Conservation (phyloP, 805 yeast species). For the Cyberlindnera lachancei region DNA sequence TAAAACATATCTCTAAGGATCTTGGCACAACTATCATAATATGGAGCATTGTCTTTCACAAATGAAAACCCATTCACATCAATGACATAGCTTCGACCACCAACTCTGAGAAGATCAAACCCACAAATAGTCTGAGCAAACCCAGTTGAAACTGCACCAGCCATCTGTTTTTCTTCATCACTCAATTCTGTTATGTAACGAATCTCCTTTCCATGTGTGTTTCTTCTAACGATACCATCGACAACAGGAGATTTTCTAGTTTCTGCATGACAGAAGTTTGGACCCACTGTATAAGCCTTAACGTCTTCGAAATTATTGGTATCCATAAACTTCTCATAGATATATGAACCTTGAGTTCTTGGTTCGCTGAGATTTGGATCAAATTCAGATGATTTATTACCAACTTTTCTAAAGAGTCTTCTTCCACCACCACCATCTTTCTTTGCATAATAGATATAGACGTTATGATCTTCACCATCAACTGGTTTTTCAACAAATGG, state of each 20-base stretch:
- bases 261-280: slow-evolving; percentile 90
- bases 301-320: slow-evolving; percentile 98
- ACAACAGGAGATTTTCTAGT: slow-evolving; percentile 98
- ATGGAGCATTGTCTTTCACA: slow-evolving; percentile 83
- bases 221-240: slow-evolving; percentile 96
- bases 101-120: slow-evolving; percentile 84
- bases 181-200: slow-evolving; percentile 79
- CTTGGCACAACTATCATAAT: slow-evolving; percentile 76
- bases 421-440: slow-evolving; percentile 98
- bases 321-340: slow-evolving; percentile 94
- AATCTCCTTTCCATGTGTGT: slow-evolving; percentile 95
- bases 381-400: slow-evolving; percentile 93
- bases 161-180: slow-evolving; percentile 72
- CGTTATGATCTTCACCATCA: slow-evolving; percentile 98
- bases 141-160: slow-evolving; percentile 61
- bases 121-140: slow-evolving; percentile 97
- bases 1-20: slow-evolving; percentile 71
- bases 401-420: slow-evolving; percentile 87
- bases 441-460: slow-evolving; percentile 81
- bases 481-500: slow-evolving; percentile 99
- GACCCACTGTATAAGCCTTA: slow-evolving; percentile 95
- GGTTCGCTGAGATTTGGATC: slow-evolving; percentile 72
- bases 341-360: slow-evolving; percentile 83
- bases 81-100: slow-evolving; percentile 84
- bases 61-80: slow-evolving; percentile 98